A percentile compares a stretch with the other conserved stretches of the same genome.
phyloP scores from a whole-genome alignment of 2,329 filamentous ascomycete genomes.

The Aspergillus unguis region DNA sequence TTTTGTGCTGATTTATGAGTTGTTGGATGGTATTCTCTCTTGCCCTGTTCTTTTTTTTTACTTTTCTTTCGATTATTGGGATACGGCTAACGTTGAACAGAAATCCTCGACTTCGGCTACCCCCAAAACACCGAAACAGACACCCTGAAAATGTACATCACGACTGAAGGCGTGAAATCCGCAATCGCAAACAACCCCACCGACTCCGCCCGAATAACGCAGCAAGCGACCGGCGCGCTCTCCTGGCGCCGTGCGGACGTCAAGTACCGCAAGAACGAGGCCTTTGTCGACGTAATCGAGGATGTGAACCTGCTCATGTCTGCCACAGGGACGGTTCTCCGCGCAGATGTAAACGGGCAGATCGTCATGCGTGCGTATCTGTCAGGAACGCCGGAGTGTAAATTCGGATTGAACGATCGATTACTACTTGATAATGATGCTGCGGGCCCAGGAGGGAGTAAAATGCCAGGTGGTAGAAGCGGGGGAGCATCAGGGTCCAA shows the following conservation, averaged over 20 bases:
- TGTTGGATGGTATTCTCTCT: constrained; percentile 69
- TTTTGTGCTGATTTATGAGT: constrained; percentile 96
- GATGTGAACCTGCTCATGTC: constrained; percentile 99
- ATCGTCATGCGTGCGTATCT: constrained; percentile 99
- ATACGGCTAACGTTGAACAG: constrained; percentile 44
- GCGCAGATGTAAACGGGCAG: constrained; percentile 93
- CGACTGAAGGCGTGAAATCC: constrained; percentile 96
- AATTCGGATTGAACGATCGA: constrained; percentile 95
- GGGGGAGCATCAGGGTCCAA: constrained; percentile 65
- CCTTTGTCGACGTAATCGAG: constrained; percentile 98
- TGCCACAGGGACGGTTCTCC: constrained; percentile 89
- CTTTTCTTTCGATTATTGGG: background rate
- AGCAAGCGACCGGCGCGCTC: constrained; percentile 95
- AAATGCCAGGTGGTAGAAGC: constrained; percentile 44
- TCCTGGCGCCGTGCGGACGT: constrained; percentile 97
- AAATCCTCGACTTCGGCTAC: constrained; percentile 98
- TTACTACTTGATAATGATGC: constrained; percentile 69
- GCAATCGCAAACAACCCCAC: constrained; percentile 64
- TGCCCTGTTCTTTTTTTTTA: background rate
- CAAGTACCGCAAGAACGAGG: constrained; percentile 99
- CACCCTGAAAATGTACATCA: constrained; percentile 99
- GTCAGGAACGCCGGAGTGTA: constrained; percentile 94
- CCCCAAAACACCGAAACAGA: constrained; percentile 99
- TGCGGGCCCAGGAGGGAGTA: constrained; percentile 54
- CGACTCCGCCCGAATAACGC: constrained; percentile 96